These are phyloP conservation scores for Backusella tuberculispora DNA, from an alignment of 192 early-diverging fungal genomes.

Conservation along the genomic window DNA sequence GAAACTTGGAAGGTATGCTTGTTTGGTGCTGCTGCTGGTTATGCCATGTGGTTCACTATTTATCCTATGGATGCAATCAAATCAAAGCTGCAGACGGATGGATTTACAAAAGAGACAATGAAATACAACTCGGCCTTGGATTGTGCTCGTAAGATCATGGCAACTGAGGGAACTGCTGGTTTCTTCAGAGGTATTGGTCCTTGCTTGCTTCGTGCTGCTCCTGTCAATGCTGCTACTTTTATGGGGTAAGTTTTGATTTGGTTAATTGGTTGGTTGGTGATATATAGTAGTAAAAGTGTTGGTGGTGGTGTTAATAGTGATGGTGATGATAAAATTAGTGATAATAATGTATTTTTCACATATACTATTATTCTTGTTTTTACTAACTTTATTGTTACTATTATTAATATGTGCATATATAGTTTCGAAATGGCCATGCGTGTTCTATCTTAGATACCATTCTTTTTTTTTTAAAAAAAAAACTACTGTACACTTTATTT, in stretches of 20 bases:
- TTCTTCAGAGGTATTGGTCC: slow-evolving; percentile 86
- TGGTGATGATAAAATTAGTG: no score
- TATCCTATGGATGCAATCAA: slow-evolving; percentile 96
- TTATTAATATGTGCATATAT: not conserved
- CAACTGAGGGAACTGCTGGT: slow-evolving; percentile 80
- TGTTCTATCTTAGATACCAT: slow-evolving; percentile 21
- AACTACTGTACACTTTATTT: not conserved
- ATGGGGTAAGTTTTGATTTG: slow-evolving; percentile 59
- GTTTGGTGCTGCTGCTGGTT: slow-evolving; percentile 85
- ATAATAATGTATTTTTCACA: no score
- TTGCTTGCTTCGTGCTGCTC: slow-evolving; percentile 91
- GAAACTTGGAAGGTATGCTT: slow-evolving; percentile 74
- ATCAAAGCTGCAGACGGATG: slow-evolving; percentile 94
- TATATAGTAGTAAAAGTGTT: no score
- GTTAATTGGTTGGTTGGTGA: no score
- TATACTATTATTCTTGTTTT: not conserved
- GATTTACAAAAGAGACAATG: slow-evolving; percentile 63
- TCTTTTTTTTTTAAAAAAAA: not conserved
- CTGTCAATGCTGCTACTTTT: slow-evolving; percentile 94
- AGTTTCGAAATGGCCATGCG: slow-evolving; percentile 62
- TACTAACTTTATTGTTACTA: not conserved
- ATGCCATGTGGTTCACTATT: slow-evolving; percentile 75
- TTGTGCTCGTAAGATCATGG: slow-evolving; percentile 78
- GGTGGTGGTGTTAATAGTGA: no score
- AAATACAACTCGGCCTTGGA: slow-evolving; percentile 79